A percentile compares a stretch with the other conserved stretches of the same genome.
Conservation (phyloP, 352 stramenopile species). For the Phytophthora fragariaefolia region DNA sequence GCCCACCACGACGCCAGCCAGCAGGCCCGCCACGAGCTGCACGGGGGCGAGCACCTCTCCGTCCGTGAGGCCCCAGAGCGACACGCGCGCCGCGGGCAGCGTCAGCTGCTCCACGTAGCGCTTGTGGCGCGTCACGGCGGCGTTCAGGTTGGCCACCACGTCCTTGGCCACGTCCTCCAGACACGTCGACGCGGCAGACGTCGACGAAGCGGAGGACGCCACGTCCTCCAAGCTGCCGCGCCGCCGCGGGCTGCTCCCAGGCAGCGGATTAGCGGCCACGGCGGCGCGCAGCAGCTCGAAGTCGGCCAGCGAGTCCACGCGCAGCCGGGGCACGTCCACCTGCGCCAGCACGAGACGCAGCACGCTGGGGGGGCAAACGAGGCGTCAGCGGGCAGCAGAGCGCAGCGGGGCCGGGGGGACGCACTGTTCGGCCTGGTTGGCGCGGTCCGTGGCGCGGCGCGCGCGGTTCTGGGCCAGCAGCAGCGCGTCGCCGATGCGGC, state of each 20-base stretch:
- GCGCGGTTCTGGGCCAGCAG: constrained; percentile 77
- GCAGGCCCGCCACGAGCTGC: constrained; percentile 49
- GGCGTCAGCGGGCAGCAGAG: background rate
- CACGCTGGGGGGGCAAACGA: constrained; percentile 19
- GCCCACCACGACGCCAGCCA: constrained; percentile 52
- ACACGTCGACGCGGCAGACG: constrained; percentile 9
- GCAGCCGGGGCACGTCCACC: constrained; percentile 31
- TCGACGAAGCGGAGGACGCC: constrained; percentile 20
- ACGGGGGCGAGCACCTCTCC: constrained; percentile 35
- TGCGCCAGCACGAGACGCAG: constrained; percentile 38
- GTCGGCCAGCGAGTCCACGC: constrained; percentile 35
- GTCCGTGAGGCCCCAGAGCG: constrained; percentile 29
- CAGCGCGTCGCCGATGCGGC: constrained; percentile 72
- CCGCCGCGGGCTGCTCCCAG: constrained; percentile 16
- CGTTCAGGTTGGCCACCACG: constrained; percentile 50
- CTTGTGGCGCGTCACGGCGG: constrained; percentile 33
- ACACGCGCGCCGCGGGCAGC: constrained; percentile 29
- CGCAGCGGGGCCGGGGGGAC: constrained; percentile 5
- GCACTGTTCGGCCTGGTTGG: constrained; percentile 71
- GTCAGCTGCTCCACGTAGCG: constrained; percentile 37
- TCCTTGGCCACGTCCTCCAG: constrained; percentile 44
- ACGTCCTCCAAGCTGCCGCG: constrained; percentile 7
- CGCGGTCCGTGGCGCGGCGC: constrained; percentile 59
- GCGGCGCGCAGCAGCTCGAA: constrained; percentile 33
- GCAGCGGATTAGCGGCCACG: constrained; percentile 24